These are phyloP conservation scores for Nakazawaea molendinolei DNA, from an alignment of 805 yeast species.

Conservation along the genomic window DNA sequence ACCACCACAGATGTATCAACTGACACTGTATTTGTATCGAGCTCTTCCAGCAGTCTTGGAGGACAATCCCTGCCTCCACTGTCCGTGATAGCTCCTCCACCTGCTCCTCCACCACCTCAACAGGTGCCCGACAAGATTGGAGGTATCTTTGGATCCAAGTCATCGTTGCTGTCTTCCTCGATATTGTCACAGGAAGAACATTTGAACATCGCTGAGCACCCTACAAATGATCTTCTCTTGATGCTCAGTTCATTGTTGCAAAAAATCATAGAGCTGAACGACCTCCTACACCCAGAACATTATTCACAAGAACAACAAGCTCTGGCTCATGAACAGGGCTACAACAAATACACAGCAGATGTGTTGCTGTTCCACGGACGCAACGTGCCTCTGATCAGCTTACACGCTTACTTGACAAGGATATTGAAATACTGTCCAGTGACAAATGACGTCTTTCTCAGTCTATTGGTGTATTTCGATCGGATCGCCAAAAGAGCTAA, in stretches of 20 bases:
- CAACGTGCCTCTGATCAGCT: conserved; percentile 90
- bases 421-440: conserved; percentile 96
- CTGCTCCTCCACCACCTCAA: no score
- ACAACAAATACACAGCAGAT: conserved; percentile 43
- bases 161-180: conserved; percentile 12
- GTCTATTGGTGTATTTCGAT: conserved; percentile 89
- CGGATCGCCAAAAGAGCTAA: conserved; percentile 84
- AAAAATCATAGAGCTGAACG: conserved; percentile 87
- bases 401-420: conserved; percentile 83
- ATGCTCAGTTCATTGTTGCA: conserved; percentile 85
- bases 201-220: conserved; percentile 73
- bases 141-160: conserved; percentile 11
- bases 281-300: conserved; percentile 67
- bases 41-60: conserved; percentile 25
- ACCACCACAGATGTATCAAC: conserved; percentile 52
- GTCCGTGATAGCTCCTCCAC: no score
- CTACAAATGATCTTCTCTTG: conserved; percentile 69
- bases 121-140: no score
- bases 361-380: conserved; percentile 93
- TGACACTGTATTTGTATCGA: conserved; percentile 36
- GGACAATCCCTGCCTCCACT: conserved; percentile 25
- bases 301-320: conserved; percentile 30
- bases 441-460: conserved; percentile 92
- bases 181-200: conserved; percentile 36
- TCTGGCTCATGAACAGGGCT: conserved; percentile 17